Evolutionary conservation across 495 filamentous ascomycete species (phyloP), one percentile per base, ranked within the genome.

Genomic region (Neurospora sp.): DNA sequence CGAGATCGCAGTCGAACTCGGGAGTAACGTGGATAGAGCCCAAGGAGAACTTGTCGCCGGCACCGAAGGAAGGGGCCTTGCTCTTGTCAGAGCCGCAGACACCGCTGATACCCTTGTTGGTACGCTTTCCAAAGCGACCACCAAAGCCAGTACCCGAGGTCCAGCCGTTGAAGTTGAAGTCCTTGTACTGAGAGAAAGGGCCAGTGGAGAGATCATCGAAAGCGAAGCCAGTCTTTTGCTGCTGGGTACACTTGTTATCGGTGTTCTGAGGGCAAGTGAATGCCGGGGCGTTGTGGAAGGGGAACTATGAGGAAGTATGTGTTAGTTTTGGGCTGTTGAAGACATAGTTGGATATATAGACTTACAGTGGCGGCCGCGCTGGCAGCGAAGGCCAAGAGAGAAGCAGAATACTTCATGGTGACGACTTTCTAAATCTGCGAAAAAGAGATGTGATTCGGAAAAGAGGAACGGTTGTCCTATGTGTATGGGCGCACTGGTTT

Each of bases 161-260:
- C 82, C 91, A 96, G 73, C 91, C 92, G 41, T 81, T 84, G 86
- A 94, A 97, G 73, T 84, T 83, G 78, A 94, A 91, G 78, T 88
- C 90, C 39, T 86, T 89, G 80, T 93, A 97, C n/a, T 78, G 76
- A 54, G 78, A 79, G 83, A 96, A 91, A n/a, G 80, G 79, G 39
- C 93, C 94, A 38, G 81, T 62, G 62, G 79, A 74, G 5, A 96
- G 87, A 75, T 88, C 87, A 69, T 79, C 80, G 88, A 91, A 97
- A 86, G 91, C 86, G 78, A 92, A 93, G 44, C 94, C 94, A 23
- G 76, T 75, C 35, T 84, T 80, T 81, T 94, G 91, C 72, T 90
- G 76, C 18, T 87, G 79, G 69, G 86, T 89, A 85, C 94, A 97
- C 70, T 90, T 81, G 83, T 96, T 95, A 83, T 93, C 82, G 77